Percentiles rank a stretch among this genome's conserved stretches.
phyloP scores from a whole-genome alignment of 208 protist species.

The Herpetomonas tarakana region DNA sequence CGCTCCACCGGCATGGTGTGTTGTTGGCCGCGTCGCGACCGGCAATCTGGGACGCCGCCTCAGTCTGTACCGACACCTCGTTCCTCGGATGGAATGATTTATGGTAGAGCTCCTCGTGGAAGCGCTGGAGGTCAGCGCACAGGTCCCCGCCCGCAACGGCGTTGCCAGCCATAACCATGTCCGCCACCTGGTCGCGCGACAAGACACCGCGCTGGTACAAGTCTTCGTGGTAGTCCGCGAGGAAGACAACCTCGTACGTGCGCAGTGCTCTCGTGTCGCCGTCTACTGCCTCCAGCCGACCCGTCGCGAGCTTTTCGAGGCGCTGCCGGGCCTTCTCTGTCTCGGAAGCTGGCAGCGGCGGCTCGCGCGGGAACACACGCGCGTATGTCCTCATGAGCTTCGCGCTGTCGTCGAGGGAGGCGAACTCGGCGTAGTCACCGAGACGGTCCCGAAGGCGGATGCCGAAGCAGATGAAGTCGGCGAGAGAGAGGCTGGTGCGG shows the following conservation, averaged over 20 bases:
- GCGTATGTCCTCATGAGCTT: conserved; percentile 43
- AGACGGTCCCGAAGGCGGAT: conserved; percentile 40
- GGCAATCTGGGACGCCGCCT: background rate
- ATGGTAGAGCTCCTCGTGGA: background rate
- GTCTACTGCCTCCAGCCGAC: conserved; percentile 13
- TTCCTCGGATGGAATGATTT: background rate
- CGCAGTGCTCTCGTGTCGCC: conserved; percentile 25
- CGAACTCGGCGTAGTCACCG: conserved; percentile 50
- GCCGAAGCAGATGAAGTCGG: conserved; percentile 56
- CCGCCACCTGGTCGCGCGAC: conserved; percentile 20
- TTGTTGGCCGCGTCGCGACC: background rate
- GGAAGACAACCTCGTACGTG: conserved; percentile 69
- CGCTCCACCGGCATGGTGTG: background rate
- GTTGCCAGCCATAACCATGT: conserved; percentile 11
- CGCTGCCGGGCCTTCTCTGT: conserved; percentile 26
- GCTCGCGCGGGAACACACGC: conserved; percentile 33
- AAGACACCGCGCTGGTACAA: conserved; percentile 34
- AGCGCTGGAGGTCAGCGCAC: background rate
- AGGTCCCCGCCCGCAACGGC: conserved; percentile 18
- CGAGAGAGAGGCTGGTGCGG: conserved; percentile 42
- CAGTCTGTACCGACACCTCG: background rate
- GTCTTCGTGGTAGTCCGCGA: conserved; percentile 47
- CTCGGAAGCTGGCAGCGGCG: conserved; percentile 7
- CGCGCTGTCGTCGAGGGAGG: conserved; percentile 27
- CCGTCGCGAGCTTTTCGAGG: conserved; percentile 27